Percentiles rank a stretch among this genome's conserved stretches.
Conservation (phyloP, 257 asterid genomes). For the Nyctanthes arbortristis region DNA sequence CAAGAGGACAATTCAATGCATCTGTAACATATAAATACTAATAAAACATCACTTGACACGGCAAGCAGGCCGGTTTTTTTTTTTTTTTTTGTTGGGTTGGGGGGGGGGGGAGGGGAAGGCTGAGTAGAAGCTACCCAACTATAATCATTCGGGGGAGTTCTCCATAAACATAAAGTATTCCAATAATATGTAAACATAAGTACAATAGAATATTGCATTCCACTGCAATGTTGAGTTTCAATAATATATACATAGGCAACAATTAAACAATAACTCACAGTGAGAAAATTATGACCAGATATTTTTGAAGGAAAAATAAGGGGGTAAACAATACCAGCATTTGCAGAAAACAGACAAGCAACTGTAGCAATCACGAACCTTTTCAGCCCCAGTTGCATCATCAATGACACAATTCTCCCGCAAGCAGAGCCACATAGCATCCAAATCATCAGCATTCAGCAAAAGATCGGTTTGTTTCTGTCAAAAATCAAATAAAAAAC, state of each 20-base stretch:
- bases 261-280: background rate
- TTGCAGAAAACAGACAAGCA: slow-evolving; percentile 12
- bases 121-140: background rate
- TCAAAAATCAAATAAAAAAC: background rate
- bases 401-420: slow-evolving; percentile 98
- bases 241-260: background rate
- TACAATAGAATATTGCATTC: background rate
- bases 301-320: background rate
- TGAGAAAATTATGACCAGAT: background rate
- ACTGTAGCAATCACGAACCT: slow-evolving; percentile 46
- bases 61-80: too few relatives aligned
- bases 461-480: slow-evolving; percentile 97
- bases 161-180: background rate
- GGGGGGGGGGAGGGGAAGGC: too few relatives aligned
- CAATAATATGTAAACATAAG: background rate
- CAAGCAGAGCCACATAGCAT: slow-evolving; percentile 99
- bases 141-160: background rate
- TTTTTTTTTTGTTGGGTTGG: too few relatives aligned
- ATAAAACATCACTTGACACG: too few relatives aligned
- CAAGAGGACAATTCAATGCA: too few relatives aligned
- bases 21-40: too few relatives aligned
- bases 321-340: background rate
- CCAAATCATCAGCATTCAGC: slow-evolving; percentile 99
- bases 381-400: slow-evolving; percentile 99
- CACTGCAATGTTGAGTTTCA: background rate